A percentile compares a stretch with the other conserved stretches of the same genome.
Conservation (phyloP, 169 alveolate genomes). For the Plasmodium yoelii region DNA sequence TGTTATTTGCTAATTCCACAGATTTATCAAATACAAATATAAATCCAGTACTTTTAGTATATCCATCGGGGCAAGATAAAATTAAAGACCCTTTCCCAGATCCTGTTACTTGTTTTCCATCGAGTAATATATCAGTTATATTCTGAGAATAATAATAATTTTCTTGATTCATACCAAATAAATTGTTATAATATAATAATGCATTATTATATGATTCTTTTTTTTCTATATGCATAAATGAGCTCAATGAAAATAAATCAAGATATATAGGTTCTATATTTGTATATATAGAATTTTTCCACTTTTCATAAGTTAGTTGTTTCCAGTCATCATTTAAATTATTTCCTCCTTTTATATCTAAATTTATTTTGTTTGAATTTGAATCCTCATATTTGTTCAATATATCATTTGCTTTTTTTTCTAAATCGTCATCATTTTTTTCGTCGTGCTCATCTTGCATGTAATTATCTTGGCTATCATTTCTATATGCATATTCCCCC, state of each 20-base stretch:
- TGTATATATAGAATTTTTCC: constrained; percentile 57
- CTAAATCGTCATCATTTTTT: not conserved
- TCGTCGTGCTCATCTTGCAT: not conserved
- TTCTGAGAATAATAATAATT: constrained; percentile 40
- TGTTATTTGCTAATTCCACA: not conserved
- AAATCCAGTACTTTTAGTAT: constrained; percentile 68
- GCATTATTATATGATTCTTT: constrained; percentile 48
- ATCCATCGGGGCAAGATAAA: constrained; percentile 71
- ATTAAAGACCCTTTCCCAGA: constrained; percentile 61
- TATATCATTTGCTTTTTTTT: not conserved
- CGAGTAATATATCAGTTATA: constrained; percentile 38
- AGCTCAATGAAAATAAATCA: constrained; percentile 38
- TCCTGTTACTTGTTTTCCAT: constrained; percentile 66
- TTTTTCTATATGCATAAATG: constrained; percentile 53
- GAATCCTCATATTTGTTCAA: not conserved
- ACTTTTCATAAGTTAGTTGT: constrained; percentile 26
- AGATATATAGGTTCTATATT: constrained; percentile 44
- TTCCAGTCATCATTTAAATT: constrained; percentile 25
- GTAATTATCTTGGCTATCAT: not conserved
- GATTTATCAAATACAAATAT: constrained; percentile 37
- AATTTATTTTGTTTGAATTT: not conserved
- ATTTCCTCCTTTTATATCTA: constrained; percentile 55
- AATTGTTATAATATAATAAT: constrained; percentile 30
- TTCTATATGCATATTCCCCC: not conserved
- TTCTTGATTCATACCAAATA: constrained; percentile 49